Conservation (phyloP, 768 basidiomycete species). For the Auriscalpium vulgare region DNA sequence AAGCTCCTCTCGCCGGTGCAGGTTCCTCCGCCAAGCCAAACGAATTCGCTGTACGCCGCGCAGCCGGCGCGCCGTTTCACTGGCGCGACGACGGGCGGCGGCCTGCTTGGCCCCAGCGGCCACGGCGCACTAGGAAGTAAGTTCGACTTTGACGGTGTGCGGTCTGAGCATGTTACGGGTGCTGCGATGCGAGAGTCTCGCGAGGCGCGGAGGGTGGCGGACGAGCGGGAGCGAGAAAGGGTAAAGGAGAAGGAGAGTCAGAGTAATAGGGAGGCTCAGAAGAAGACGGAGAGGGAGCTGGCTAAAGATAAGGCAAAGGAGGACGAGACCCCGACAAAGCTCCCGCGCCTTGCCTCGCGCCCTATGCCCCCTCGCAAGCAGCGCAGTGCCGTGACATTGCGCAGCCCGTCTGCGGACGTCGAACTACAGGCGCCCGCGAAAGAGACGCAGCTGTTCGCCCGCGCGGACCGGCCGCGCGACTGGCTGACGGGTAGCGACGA, state of each 20-base stretch:
- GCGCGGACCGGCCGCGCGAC: constrained; percentile 35
- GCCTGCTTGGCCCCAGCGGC: neutral
- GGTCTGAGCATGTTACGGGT: constrained; percentile 52
- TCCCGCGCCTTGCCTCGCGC: constrained; percentile 22
- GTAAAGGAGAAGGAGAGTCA: too few species aligned
- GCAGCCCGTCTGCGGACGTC: neutral
- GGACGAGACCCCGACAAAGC: constrained; percentile 11
- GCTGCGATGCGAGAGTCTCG: constrained; percentile 38
- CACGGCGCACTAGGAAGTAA: neutral
- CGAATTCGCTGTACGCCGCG: neutral
- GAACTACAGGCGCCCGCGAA: constrained; percentile 10
- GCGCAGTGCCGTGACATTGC: constrained; percentile 36
- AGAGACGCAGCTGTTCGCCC: constrained; percentile 21
- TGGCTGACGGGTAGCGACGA: constrained; percentile 72
- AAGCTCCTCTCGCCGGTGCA: constrained; percentile 29
- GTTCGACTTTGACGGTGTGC: constrained; percentile 31
- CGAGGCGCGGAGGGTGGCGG: constrained; percentile 2
- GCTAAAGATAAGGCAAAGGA: neutral
- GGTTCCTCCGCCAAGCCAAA: neutral
- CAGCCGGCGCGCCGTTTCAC: constrained; percentile 1
- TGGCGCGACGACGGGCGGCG: neutral
- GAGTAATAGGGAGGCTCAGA: too few species aligned
- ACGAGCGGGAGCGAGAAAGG: neutral
- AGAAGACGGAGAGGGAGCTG: too few species aligned
- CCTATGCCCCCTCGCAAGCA: constrained; percentile 45